Evolutionary conservation across 768 basidiomycete species (phyloP), one percentile per base, ranked within the genome.

Genomic region (Trametes gibbosa): DNA sequence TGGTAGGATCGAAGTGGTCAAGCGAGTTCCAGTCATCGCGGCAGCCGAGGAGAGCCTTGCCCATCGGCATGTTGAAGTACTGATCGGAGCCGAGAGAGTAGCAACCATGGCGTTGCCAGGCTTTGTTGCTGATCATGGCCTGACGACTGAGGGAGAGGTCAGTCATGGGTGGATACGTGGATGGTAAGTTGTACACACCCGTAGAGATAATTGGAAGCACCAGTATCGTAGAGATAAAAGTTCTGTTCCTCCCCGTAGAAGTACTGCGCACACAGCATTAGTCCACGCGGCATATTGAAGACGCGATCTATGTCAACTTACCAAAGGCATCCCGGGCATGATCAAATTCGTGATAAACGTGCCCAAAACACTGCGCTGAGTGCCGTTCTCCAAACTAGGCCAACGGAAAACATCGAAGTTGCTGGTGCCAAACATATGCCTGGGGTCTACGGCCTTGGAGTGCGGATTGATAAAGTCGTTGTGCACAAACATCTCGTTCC

Each of bases 401-500:
- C 94, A 97, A 56, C 95, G 82, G 80, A 89, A 97, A 10, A 97
- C 83, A 77, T 96, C 95, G 76, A 95, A 95, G 69, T 96, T 95
- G 69, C 89, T 90, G n/a, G 87, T 86, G 40, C 95, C 95, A 68
- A 80, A 94, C 89, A 95, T 85, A 74, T 97, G 95, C 61, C 81
- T 79, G 2, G 94, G 94, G 69, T 97, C 94, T 42, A 93, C 74
- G 7, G 65, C 3, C 55, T 84, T 85, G 0, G 78, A 85, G 45
- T 76, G 71, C 2, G 87, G 73, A 69, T 96, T 95, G 50, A 96
- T 60, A 66, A 96, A 87, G 67, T 97, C 95, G 68, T 96, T 86
- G 71, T 84, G 81, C 66, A 91, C 85, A 66, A 93, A 88, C 84
- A 96, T 93, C 72, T 92, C 76, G 69, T 95, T 93, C 94, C 94